Base-by-base conservation (phyloP, 768 basidiomycete genomes). In the Gloeophyllum trabeum region DNA sequence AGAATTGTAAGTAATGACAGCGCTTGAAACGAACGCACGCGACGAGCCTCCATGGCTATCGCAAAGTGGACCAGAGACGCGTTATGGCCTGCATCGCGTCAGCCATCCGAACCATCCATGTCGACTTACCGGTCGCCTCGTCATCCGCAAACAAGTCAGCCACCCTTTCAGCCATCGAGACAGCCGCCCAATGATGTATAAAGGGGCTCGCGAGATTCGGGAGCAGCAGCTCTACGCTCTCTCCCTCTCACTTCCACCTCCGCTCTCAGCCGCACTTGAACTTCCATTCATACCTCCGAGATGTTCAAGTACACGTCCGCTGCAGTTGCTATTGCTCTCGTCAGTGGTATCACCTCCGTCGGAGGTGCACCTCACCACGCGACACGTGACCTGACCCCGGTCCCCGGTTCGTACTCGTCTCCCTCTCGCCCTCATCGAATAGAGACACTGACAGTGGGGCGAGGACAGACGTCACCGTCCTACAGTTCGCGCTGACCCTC, bases 401-500 rank as follows among this genome's bases (percentile, higher is more conserved):
- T 16, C 28, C 28, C 10, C 28, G 28, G 7, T 30, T 7, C 28
- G 7, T 16, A 30, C 28, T 7, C 10, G 7, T 30, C 16, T 16
- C 16, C 16, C 16, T 30, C 28, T 30, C 16, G 28, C 28, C 28
- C 28, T n/a, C n/a, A n/a, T n/a, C n/a, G n/a, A n/a, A n/a, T n/a
- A n/a, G n/a, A n/a, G n/a, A n/a, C n/a, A n/a, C n/a, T n/a, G n/a
- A n/a, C n/a, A n/a, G n/a, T n/a, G n/a, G n/a, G n/a, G n/a, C n/a
- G n/a, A n/a, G n/a, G 28, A 32, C 28, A 52, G 59, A 60, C 30
- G 40, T 39, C 13, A 44, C 59, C 19, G 48, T 62, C 18, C 47
- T 63, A 24, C 57, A 63, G 42, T 60, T 54, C 22, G 58, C 61
- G 1, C 52, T 64, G 20, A 63, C 62, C 12, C 57, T 64, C 42